Percentiles rank a stretch among this genome's conserved stretches.
phyloP scores from a whole-genome alignment of 2,329 filamentous ascomycete genomes.

The Decorospora gaudefroyi region DNA sequence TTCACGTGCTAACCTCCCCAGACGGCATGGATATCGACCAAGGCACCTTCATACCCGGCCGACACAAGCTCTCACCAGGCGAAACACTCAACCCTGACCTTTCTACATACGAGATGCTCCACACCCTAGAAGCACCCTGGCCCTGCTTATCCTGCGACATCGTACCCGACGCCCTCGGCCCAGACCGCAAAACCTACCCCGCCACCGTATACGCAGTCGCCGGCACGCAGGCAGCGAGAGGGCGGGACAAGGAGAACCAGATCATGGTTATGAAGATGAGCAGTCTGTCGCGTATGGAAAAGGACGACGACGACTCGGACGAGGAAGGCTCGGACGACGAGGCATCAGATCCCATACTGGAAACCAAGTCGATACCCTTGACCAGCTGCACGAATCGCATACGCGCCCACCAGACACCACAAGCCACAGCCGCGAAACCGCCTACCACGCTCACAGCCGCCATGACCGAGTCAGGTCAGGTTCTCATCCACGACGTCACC shows the following conservation, averaged over 20 bases:
- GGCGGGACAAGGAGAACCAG: slow-evolving; percentile 81
- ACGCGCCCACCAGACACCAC: slow-evolving; percentile 78
- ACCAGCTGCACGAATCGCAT: slow-evolving; percentile 91
- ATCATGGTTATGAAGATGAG: slow-evolving; percentile 97
- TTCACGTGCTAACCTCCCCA: slow-evolving; percentile 28
- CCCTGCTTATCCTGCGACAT: slow-evolving; percentile 97
- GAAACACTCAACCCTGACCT: slow-evolving; percentile 90
- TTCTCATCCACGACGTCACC: slow-evolving; percentile 93
- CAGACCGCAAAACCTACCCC: slow-evolving; percentile 89
- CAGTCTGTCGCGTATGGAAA: slow-evolving; percentile 85
- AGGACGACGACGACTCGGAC: slow-evolving; percentile 70
- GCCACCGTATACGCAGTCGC: slow-evolving; percentile 94
- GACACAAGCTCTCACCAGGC: slow-evolving; percentile 86
- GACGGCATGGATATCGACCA: slow-evolving; percentile 92
- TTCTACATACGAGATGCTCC: slow-evolving; percentile 97
- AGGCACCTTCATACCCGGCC: slow-evolving; percentile 92
- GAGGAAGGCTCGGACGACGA: slow-evolving; percentile 71
- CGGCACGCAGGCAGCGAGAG: slow-evolving; percentile 85
- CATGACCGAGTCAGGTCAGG: slow-evolving; percentile 87
- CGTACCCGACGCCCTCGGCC: slow-evolving; percentile 80
- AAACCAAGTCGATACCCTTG: slow-evolving; percentile 86
- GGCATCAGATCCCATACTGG: slow-evolving; percentile 82
- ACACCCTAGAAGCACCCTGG: slow-evolving; percentile 92
- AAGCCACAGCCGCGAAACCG: slow-evolving; percentile 70
- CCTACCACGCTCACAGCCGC: slow-evolving; percentile 83